Evolutionary conservation across 1,284 basidiomycete genomes (phyloP).

Genomic region (Cryptococcus amylolentus): DNA sequence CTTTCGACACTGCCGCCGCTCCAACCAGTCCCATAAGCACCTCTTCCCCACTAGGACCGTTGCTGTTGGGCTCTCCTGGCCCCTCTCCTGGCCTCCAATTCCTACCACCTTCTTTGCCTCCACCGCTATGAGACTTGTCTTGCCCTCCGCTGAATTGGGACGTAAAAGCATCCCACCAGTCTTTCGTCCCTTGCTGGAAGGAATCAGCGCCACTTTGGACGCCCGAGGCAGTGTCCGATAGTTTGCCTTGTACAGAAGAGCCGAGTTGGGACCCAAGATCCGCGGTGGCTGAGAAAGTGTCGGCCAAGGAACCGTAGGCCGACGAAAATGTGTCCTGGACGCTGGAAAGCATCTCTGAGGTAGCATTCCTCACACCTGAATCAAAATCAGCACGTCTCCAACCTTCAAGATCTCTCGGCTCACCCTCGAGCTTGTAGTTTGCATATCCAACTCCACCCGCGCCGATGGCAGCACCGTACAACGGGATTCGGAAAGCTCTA

Average conservation of each 20-base stretch:
- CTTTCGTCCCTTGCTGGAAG: constrained; percentile 31
- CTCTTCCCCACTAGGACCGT: constrained; percentile 18
- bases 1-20: constrained; percentile 11
- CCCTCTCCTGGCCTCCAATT: constrained; percentile 34
- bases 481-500: constrained; percentile 75
- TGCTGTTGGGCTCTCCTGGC: constrained; percentile 26
- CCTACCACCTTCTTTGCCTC: constrained; percentile 11
- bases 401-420: constrained; percentile 23
- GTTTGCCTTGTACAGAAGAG: constrained; percentile 9
- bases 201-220: constrained; percentile 29
- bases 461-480: constrained; percentile 78
- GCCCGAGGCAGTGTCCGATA: constrained; percentile 17
- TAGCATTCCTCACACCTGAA: constrained; percentile 44
- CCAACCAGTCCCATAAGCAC: constrained; percentile 27
- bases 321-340: constrained; percentile 37
- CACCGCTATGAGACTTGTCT: constrained; percentile 8
- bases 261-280: constrained; percentile 19
- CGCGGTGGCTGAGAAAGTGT: constrained; percentile 25
- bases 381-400: background rate
- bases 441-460: constrained; percentile 88
- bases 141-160: constrained; percentile 18
- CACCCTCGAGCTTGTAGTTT: constrained; percentile 90
- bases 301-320: constrained; percentile 37
- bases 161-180: constrained; percentile 44
- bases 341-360: constrained; percentile 34